These are phyloP conservation scores for Fagopyrum esculentum DNA, from an alignment of 148 eudicot genomes.

Conservation along the genomic window DNA sequence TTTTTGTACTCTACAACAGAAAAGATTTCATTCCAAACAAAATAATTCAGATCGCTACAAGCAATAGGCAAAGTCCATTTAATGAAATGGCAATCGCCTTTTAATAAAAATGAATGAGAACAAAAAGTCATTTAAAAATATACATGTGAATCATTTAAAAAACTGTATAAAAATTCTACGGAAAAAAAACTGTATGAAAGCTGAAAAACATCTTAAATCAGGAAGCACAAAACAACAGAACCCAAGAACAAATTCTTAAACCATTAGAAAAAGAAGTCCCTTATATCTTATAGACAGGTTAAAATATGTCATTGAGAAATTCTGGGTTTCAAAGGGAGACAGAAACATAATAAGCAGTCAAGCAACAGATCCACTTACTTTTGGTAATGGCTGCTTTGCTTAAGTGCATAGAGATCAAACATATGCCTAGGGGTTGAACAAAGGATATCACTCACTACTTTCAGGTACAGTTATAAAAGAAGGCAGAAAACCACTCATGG, in stretches of 20 bases:
- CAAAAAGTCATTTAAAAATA: too few species aligned
- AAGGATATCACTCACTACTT: conserved; percentile 61
- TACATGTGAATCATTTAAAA: too few species aligned
- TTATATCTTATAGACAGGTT: conserved; percentile 1
- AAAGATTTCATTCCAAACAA: background rate
- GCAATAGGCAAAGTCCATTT: background rate
- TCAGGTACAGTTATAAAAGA: conserved; percentile 47
- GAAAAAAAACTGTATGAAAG: background rate
- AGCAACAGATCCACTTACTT: conserved; percentile 38
- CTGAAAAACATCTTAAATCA: background rate
- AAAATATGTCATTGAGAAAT: background rate
- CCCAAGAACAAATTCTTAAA: background rate
- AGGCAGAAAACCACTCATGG: background rate
- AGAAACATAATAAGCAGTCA: background rate
- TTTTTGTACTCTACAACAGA: background rate
- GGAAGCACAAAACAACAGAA: background rate
- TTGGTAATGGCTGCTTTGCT: conserved; percentile 55
- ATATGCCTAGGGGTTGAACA: conserved; percentile 86
- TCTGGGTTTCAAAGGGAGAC: background rate
- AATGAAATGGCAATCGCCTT: background rate
- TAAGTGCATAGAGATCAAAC: conserved; percentile 86
- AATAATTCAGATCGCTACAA: background rate
- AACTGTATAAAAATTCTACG: too few species aligned
- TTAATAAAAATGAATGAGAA: background rate
- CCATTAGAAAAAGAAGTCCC: background rate